Evolutionary conservation across 805 yeast genomes (phyloP).

Genomic region (Blastobotrys muscicola): DNA sequence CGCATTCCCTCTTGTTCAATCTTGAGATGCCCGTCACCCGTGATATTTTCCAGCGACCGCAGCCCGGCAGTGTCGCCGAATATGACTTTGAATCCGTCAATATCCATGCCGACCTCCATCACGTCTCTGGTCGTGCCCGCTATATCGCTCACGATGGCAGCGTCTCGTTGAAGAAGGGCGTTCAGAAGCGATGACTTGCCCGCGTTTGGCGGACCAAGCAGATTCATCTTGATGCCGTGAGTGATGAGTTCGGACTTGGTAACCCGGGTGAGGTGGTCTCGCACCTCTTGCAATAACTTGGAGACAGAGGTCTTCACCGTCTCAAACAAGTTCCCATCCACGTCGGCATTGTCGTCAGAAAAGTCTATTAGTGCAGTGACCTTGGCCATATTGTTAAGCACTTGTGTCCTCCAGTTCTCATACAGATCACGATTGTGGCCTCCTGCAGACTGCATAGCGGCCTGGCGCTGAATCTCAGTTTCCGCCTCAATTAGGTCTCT

Average conservation of each 20-base stretch:
- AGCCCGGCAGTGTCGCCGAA: slow-evolving; percentile 94
- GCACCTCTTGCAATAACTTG: slow-evolving; percentile 37
- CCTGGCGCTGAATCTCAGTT: slow-evolving; percentile 75
- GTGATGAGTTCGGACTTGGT: slow-evolving; percentile 41
- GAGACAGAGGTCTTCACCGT: slow-evolving; percentile 39
- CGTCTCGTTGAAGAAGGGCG: slow-evolving; percentile 62
- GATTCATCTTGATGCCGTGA: slow-evolving; percentile 61
- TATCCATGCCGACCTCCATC: slow-evolving; percentile 70
- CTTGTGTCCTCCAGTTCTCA: slow-evolving; percentile 52
- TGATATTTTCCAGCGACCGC: slow-evolving; percentile 30
- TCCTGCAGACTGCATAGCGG: slow-evolving; percentile 63
- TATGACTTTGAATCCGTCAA: slow-evolving; percentile 74
- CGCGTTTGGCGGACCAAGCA: slow-evolving; percentile 91
- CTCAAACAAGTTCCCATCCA: slow-evolving; percentile 32
- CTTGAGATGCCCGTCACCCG: slow-evolving; percentile 18
- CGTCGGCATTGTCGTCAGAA: slow-evolving; percentile 73
- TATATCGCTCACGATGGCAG: slow-evolving; percentile 81
- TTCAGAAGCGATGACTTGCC: slow-evolving; percentile 89
- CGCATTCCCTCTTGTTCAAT: slow-evolving; percentile 77
- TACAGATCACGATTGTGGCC: slow-evolving; percentile 56
- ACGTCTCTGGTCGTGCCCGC: slow-evolving; percentile 95
- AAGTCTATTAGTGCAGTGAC: slow-evolving; percentile 88
- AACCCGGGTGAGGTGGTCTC: slow-evolving; percentile 24
- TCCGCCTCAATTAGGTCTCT: slow-evolving; percentile 86
- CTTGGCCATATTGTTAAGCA: slow-evolving; percentile 60